Base-by-base conservation (phyloP, 73 alveolate species). In the Durusdinium trenchii region DNA sequence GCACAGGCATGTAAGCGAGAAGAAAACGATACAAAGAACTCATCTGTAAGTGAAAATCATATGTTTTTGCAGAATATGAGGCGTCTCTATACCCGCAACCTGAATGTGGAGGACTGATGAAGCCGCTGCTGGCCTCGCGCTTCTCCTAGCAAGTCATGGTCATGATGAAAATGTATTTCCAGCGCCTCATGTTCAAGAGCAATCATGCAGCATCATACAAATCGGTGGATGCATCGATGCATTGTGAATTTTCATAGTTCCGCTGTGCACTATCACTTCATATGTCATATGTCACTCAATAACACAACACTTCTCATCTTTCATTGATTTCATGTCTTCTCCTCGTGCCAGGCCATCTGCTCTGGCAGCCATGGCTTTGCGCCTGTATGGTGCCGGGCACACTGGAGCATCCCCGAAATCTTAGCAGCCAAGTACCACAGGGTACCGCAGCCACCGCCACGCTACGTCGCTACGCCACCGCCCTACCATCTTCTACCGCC, bases 331-430 rank as follows among this genome's bases (percentile, higher is more conserved):
- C 35, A 36, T 43, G 10, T 0, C 42, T 40, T 30, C n/a, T 67
- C 97, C 97, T 91, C 97, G 45, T 91, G 97, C 97, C 97, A 91
- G 61, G 97, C 97, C 97, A 91, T 91, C 64, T 91, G 97, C 97
- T 91, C 97, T 26, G 97, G 97, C 57, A 91, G 26, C 97, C 97
- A 91, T 26, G 97, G 97, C 67, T 91, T 91, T 51, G 97, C 97
- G n/a, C 97, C 97, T 91, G 67, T 54, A 52, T 3, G n/a, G 54
- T 12, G 76, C n/a, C 32, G n/a, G n/a, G n/a, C n/a, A n/a, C n/a
- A n/a, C n/a, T n/a, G n/a, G n/a, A n/a, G n/a, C n/a, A n/a, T n/a
- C n/a, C n/a, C n/a, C n/a, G n/a, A n/a, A n/a, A n/a, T n/a, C n/a
- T n/a, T n/a, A n/a, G n/a, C n/a, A n/a, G n/a, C n/a, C n/a, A n/a